phyloP scores from a whole-genome alignment of 495 filamentous ascomycete genomes.

The Aspergillus nidulans region DNA sequence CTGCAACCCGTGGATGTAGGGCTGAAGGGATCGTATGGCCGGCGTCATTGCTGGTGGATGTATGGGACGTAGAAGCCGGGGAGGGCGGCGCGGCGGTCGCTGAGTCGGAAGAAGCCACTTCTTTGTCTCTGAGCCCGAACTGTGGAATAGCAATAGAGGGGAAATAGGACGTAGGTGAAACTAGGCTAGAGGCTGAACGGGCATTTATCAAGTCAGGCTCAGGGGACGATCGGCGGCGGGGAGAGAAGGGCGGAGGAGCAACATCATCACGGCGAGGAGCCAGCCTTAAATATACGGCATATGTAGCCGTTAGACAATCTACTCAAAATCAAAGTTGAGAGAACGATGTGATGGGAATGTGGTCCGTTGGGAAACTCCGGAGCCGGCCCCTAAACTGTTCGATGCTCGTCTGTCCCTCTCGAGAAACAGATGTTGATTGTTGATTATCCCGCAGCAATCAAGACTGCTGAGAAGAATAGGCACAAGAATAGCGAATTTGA shows the following conservation, averaged over 20 bases:
- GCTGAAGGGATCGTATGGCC: constrained; percentile 29
- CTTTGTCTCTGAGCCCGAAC: constrained; percentile 24
- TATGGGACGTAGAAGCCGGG: constrained; percentile 33
- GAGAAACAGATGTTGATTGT: background rate
- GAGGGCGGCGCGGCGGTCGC: constrained; percentile 32
- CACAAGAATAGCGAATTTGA: background rate
- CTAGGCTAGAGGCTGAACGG: constrained; percentile 4
- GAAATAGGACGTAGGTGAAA: constrained; percentile 16
- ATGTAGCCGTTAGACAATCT: constrained; percentile 35
- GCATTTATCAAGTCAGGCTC: constrained; percentile 27
- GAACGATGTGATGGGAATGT: background rate
- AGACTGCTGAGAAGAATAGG: background rate
- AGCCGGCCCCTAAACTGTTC: background rate
- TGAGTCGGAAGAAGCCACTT: constrained; percentile 25
- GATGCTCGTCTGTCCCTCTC: background rate
- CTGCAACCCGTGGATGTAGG: constrained; percentile 60
- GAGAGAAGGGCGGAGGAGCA: constrained; percentile 37
- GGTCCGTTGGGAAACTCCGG: background rate
- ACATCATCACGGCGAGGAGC: constrained; percentile 44
- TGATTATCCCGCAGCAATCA: background rate
- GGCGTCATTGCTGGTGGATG: constrained; percentile 32
- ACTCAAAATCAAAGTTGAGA: background rate
- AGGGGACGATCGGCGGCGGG: constrained; percentile 24
- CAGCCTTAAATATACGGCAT: constrained; percentile 42
- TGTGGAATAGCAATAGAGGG: constrained; percentile 8